Conservation (phyloP, 2,329 filamentous ascomycete species). For the Huntiella savannae region DNA sequence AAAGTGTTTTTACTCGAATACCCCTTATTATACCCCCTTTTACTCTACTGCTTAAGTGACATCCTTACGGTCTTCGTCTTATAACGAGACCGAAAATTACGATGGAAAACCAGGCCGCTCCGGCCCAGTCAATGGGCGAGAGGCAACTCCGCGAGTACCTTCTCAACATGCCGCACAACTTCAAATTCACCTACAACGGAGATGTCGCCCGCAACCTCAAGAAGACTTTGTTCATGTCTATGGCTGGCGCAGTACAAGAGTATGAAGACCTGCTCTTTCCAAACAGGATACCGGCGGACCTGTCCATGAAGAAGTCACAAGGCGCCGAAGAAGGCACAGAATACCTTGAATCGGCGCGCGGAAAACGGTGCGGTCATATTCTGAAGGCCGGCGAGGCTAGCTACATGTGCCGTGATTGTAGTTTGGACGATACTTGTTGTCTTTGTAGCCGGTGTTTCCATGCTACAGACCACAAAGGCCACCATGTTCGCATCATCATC, state of each 20-base stretch:
- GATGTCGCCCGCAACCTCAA: constrained; percentile 55
- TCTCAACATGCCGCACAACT: constrained; percentile 53
- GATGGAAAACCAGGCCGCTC: no score
- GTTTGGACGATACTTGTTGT: constrained; percentile 85
- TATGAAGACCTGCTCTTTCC: constrained; percentile 71
- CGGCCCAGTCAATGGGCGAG: constrained; percentile 26
- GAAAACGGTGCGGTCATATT: constrained; percentile 91
- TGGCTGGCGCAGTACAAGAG: constrained; percentile 56
- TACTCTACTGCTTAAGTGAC: no score
- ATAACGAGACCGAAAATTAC: no score
- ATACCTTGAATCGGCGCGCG: constrained; percentile 77
- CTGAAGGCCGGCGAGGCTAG: constrained; percentile 88
- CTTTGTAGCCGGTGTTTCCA: constrained; percentile 91
- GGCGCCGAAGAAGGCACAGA: constrained; percentile 87
- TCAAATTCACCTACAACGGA: constrained; percentile 57
- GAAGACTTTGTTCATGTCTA: constrained; percentile 65
- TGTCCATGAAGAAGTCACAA: constrained; percentile 73
- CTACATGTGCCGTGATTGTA: constrained; percentile 87
- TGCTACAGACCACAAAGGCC: constrained; percentile 80
- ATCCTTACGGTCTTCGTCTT: no score
- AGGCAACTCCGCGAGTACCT: constrained; percentile 69
- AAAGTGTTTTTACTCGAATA: no score
- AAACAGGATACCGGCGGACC: constrained; percentile 43
- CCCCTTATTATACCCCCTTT: no score
- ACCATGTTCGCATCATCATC: constrained; percentile 75